Evolutionary conservation across 2,329 filamentous ascomycete species (phyloP).

Genomic region (Mycosphaerella sp.): DNA sequence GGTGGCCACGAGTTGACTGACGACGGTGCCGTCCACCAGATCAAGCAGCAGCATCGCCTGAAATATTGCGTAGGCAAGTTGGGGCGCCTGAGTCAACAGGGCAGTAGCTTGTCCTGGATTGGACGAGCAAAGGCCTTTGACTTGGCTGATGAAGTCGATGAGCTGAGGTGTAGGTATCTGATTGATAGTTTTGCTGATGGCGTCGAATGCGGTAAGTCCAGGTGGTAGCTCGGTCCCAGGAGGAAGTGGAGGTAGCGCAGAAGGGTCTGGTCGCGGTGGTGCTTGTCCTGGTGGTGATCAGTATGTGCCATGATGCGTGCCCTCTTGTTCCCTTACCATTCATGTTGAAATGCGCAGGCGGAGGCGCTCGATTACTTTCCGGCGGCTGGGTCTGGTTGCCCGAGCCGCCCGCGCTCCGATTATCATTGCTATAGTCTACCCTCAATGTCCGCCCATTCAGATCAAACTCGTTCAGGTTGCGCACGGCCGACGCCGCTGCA

Average conservation of each 20-base stretch:
- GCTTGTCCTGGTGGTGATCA: not conserved
- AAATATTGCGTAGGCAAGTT: constrained; percentile 91
- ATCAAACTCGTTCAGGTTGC: constrained; percentile 92
- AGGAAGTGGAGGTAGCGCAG: constrained; percentile 69
- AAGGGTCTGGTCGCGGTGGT: constrained; percentile 37
- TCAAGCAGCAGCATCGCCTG: constrained; percentile 90
- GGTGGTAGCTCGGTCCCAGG: constrained; percentile 77
- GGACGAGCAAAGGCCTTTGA: constrained; percentile 79
- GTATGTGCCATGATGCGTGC: not conserved
- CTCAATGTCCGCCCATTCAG: constrained; percentile 90
- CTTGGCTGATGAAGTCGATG: constrained; percentile 86
- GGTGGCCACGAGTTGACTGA: constrained; percentile 64
- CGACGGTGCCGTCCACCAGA: constrained; percentile 76
- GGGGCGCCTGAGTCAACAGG: constrained; percentile 79
- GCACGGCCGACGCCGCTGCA: constrained; percentile 84
- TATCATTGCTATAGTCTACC: constrained; percentile 94
- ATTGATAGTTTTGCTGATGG: constrained; percentile 84
- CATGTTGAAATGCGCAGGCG: constrained; percentile 44
- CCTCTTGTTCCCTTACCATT: constrained; percentile 11
- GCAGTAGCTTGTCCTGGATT: constrained; percentile 81
- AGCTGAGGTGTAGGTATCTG: constrained; percentile 82
- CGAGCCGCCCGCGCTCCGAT: constrained; percentile 50
- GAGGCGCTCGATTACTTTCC: constrained; percentile 27
- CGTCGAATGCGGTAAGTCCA: constrained; percentile 77
- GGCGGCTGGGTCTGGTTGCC: constrained; percentile 15